Evolutionary conservation across 2,329 filamentous ascomycete genomes (phyloP), one percentile per base, ranked within the genome.

Genomic region (Diaporthe sp.): DNA sequence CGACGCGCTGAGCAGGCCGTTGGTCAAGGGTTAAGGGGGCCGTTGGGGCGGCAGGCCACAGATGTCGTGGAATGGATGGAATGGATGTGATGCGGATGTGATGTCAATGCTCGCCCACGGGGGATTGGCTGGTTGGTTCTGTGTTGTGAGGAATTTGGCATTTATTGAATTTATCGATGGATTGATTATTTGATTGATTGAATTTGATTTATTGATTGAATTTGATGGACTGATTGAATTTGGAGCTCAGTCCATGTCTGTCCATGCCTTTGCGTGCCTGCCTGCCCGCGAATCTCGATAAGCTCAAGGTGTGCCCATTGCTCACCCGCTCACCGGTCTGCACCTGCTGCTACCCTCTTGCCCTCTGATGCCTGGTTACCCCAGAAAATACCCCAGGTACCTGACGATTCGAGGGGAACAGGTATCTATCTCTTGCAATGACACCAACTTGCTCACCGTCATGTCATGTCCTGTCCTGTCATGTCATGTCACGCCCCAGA

Each of bases 301-400:
- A 67, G 64, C 64, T 67, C 64, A 67, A 67, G 64, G 64, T 54
- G 64, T 52, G 64, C 22, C 15, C 19, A 33, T 45, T 4, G 58
- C 42, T 66, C 42, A 33, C 45, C 64, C 22, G 45, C 22, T n/a
- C 64, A 68, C 64, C 64, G 64, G 45, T 67, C 45, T 67, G 45
- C 64, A n/a, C 64, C 42, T 67, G 28, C 42, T 38, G 64, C 45
- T 52, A 38, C 30, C 64, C 35, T 10, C 30, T 38, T 25, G 55
- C 33, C 28, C 54, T 38, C 42, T 60, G 58, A 64, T 47, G 30
- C 61, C 25, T 50, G 30, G 30, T n/a, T 67, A 67, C 33, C 64
- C 28, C 30, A 10, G 47, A 17, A n/a, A n/a, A 50, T 40, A 38
- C 47, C 15, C 28, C 64, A 54, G 64, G 33, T 68, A 40, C 45